Evolutionary conservation across 2,329 filamentous ascomycete species (phyloP).

Genomic region (Exophiala xenobiotica): DNA sequence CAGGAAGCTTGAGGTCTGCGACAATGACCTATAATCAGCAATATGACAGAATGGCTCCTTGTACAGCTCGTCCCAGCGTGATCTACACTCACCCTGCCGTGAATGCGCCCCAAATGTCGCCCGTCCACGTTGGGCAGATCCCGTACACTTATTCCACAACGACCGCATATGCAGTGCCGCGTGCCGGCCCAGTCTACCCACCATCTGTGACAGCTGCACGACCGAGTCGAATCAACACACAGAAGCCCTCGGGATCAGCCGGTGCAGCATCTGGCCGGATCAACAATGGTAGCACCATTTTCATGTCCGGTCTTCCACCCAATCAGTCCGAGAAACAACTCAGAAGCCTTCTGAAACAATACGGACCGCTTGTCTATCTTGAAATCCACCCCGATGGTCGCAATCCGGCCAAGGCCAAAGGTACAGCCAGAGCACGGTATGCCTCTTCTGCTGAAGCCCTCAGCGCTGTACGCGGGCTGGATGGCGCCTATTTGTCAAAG

Average conservation of each 20-base stretch:
- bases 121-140: neutral
- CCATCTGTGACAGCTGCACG: neutral
- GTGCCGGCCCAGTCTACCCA: neutral
- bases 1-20: neutral
- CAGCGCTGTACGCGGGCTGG: conserved; percentile 18
- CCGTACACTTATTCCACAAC: neutral
- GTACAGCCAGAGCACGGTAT: conserved; percentile 24
- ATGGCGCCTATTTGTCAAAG: conserved; percentile 9
- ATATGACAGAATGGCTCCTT: neutral
- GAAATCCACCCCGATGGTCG: conserved; percentile 24
- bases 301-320: conserved; percentile 24
- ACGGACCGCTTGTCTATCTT: conserved; percentile 21
- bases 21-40: neutral
- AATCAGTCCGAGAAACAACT: conserved; percentile 23
- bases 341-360: conserved; percentile 17
- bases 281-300: conserved; percentile 22
- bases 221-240: neutral
- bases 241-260: neutral
- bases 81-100: neutral
- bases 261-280: conserved; percentile 1
- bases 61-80: neutral
- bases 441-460: conserved; percentile 17
- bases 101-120: neutral
- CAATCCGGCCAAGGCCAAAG: conserved; percentile 23
- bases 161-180: neutral